Percentiles rank a stretch among this genome's conserved stretches.
Evolutionary conservation across 2,329 filamentous ascomycete genomes (phyloP).

Genomic region (Pezizomycotina sp.): DNA sequence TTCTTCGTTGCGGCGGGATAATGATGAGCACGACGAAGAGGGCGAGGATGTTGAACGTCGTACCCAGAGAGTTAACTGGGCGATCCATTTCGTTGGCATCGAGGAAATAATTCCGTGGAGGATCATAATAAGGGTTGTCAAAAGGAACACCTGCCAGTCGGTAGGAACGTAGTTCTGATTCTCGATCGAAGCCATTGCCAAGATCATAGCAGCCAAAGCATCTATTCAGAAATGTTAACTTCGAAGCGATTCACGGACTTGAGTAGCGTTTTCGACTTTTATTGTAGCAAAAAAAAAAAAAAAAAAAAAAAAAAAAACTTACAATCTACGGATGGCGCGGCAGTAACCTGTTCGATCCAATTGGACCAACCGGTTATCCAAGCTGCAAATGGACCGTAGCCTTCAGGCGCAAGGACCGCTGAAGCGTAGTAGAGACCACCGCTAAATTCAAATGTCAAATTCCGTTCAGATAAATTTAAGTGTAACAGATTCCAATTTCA

Average conservation of each 20-base stretch:
- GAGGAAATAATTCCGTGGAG: slow-evolving; percentile 51
- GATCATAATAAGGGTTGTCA: slow-evolving; percentile 50
- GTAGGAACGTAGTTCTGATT: slow-evolving; percentile 49
- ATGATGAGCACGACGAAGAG: slow-evolving; percentile 30
- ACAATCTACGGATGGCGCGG: slow-evolving; percentile 50
- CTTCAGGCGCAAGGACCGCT: slow-evolving; percentile 47
- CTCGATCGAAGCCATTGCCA: slow-evolving; percentile 51
- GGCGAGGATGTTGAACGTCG: slow-evolving; percentile 53
- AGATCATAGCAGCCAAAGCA: slow-evolving; percentile 50
- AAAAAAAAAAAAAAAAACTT: too few species aligned
- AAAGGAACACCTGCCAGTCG: slow-evolving; percentile 50
- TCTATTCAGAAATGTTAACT: too few species aligned
- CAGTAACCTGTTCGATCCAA: slow-evolving; percentile 51
- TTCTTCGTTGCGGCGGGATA: slow-evolving; percentile 33
- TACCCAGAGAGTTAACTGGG: too few species aligned
- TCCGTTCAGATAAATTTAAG: background rate
- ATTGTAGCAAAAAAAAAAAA: too few species aligned
- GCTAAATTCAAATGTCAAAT: slow-evolving; percentile 25
- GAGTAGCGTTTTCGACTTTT: too few species aligned
- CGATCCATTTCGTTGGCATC: slow-evolving; percentile 55
- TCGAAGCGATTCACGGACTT: too few species aligned
- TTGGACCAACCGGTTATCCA: slow-evolving; percentile 57
- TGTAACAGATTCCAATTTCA: slow-evolving; percentile 4
- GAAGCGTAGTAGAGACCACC: slow-evolving; percentile 60
- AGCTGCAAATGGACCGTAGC: slow-evolving; percentile 49